These are phyloP conservation scores for Thielaviopsis euricoi DNA, from an alignment of 2,329 filamentous ascomycete genomes.

Conservation along the genomic window DNA sequence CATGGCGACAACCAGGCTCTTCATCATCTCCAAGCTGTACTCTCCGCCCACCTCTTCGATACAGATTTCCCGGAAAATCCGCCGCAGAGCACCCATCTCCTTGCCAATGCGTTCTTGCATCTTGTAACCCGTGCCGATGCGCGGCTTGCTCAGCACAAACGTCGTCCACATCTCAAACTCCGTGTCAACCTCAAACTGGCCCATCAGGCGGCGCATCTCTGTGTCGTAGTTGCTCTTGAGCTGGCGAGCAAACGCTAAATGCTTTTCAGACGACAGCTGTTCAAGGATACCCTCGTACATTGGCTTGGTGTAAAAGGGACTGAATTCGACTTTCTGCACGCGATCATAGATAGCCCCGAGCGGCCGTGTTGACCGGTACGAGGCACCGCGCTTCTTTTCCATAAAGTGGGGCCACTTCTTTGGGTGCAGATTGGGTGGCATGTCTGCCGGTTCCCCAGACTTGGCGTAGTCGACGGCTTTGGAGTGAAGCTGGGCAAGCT, in stretches of 20 bases:
- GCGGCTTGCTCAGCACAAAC: constrained; percentile 62
- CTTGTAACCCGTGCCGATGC: constrained; percentile 64
- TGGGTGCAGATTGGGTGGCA: constrained; percentile 45
- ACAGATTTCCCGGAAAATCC: constrained; percentile 52
- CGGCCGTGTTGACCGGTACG: constrained; percentile 53
- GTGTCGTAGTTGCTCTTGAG: constrained; percentile 69
- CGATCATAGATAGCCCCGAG: constrained; percentile 73
- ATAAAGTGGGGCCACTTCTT: constrained; percentile 71
- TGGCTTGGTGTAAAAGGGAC: constrained; percentile 49
- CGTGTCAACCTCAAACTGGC: constrained; percentile 63
- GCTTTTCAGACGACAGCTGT: constrained; percentile 32
- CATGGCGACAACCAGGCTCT: constrained; percentile 69
- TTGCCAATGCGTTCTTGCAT: constrained; percentile 67
- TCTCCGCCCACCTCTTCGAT: constrained; percentile 45
- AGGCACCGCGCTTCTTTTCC: constrained; percentile 41
- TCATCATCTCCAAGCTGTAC: constrained; percentile 30
- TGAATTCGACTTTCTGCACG: constrained; percentile 50
- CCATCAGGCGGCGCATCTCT: constrained; percentile 62
- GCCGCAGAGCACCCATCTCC: constrained; percentile 48
- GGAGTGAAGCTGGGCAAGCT: constrained; percentile 68
- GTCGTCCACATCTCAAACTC: constrained; percentile 89
- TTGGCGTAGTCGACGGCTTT: constrained; percentile 90
- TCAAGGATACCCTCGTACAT: constrained; percentile 65
- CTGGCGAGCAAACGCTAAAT: constrained; percentile 40
- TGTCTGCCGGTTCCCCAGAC: constrained; percentile 60